Evolutionary conservation across 345 rosid genomes (phyloP).

Genomic region (Brassica juncea): DNA sequence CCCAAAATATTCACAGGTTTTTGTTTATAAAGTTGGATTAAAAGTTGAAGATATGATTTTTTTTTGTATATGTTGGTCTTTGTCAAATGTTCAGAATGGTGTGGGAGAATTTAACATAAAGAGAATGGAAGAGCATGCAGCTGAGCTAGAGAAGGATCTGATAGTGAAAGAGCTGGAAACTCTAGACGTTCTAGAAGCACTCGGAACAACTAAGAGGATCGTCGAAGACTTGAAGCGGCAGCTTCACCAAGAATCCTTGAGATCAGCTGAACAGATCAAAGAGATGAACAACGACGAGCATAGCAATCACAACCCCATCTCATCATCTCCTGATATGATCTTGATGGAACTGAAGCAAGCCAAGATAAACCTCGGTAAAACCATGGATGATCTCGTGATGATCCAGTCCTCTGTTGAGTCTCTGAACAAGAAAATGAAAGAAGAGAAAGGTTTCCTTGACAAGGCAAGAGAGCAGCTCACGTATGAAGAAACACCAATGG

Average conservation of each 20-base stretch:
- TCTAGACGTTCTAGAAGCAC: constrained; percentile 89
- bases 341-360: constrained; percentile 87
- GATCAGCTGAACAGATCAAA: constrained; percentile 58
- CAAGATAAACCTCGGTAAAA: constrained; percentile 77
- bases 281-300: constrained; percentile 68
- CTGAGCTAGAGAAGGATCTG: constrained; percentile 86
- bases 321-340: constrained; percentile 74
- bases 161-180: constrained; percentile 91
- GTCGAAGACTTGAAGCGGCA: constrained; percentile 89
- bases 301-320: constrained; percentile 39
- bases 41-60: background rate
- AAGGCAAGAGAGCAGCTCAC: constrained; percentile 66
- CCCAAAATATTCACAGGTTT: background rate
- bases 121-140: constrained; percentile 88
- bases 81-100: constrained; percentile 41
- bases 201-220: constrained; percentile 76
- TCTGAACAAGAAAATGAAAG: constrained; percentile 75
- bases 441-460: constrained; percentile 65
- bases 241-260: constrained; percentile 77
- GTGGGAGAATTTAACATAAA: constrained; percentile 72
- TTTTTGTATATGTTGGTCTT: background rate
- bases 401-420: constrained; percentile 81
- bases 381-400: constrained; percentile 76
- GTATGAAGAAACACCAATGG: constrained; percentile 44
- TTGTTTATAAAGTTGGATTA: background rate